phyloP scores from a whole-genome alignment of 768 basidiomycete species.

The Boletus coccyginus region DNA sequence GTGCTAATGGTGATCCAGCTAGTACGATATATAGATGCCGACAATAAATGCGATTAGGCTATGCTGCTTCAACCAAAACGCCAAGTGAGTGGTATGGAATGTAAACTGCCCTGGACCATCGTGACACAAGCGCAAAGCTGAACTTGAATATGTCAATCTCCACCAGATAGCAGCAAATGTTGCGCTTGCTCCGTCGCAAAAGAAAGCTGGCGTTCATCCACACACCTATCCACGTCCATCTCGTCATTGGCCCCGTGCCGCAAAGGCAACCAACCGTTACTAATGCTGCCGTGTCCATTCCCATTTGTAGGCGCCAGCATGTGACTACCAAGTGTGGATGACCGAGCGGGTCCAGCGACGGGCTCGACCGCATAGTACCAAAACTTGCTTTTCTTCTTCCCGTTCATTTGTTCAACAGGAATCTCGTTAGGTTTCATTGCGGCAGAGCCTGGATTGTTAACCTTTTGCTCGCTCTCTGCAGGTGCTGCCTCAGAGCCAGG shows the following conservation, averaged over 20 bases:
- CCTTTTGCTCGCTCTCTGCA: constrained; percentile 37
- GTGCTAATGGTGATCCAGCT: background rate
- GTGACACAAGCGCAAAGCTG: constrained; percentile 6
- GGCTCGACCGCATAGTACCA: constrained; percentile 90
- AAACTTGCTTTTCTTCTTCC: constrained; percentile 83
- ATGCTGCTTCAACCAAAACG: constrained; percentile 28
- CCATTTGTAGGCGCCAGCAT: constrained; percentile 20
- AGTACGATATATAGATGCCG: constrained; percentile 18
- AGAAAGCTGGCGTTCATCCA: constrained; percentile 15
- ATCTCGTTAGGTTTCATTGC: constrained; percentile 69
- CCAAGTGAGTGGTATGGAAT: constrained; percentile 31
- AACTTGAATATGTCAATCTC: constrained; percentile 10
- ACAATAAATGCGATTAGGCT: constrained; percentile 31
- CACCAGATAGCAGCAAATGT: constrained; percentile 7
- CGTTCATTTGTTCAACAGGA: constrained; percentile 71
- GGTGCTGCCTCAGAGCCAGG: constrained; percentile 24
- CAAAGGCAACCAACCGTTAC: constrained; percentile 5
- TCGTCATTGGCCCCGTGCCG: constrained; percentile 1
- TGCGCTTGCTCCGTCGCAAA: constrained; percentile 14
- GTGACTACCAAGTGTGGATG: constrained; percentile 12
- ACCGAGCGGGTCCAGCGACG: constrained; percentile 33
- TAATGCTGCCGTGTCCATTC: constrained; percentile 14
- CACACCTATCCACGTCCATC: constrained; percentile 26
- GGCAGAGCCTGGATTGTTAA: constrained; percentile 59
- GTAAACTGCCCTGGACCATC: constrained; percentile 9